Base-by-base conservation (phyloP, 2,329 filamentous ascomycete genomes). In the Cladobotryum mycophilum region DNA sequence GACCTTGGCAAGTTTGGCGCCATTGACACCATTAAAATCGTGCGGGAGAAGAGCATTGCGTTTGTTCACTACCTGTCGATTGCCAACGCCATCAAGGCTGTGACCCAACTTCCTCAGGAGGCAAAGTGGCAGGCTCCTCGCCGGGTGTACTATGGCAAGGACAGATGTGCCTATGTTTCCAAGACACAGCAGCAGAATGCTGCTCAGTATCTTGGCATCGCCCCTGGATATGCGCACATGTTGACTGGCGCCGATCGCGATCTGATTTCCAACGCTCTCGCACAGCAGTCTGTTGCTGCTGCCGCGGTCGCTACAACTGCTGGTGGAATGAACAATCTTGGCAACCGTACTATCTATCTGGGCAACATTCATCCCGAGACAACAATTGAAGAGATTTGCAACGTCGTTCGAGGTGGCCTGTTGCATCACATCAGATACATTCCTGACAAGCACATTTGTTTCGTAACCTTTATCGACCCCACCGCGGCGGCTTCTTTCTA, bases 131-230 rank as follows among this genome's bases (percentile, higher is more conserved):
- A 96, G 69, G 82, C 90, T 8, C 93, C 93, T 47, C 88, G 90
- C 58, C 88, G 93, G 48, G 93, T 99, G 11, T 97, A 96, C 79
- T 99, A 99, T 63, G 93, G 93, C 70, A 99, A 99, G 76, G 93
- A 99, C 68, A 84, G 93, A 55, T 99, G 93, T 64, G 93, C 93
- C 15, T 99, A 99, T 63, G 92, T 99, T 47, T 99, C 93, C 53
- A 99, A 99, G 80, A 99, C 93, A 0, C 93, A 99, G 72, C 93
- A 99, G 74, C 93, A 99, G 72, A 99, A 99, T 63, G 93, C 93
- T 7, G 93, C 93, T 34, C 93, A 99, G 71, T 99, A 97, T 67
- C 80, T 99, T 20, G 93, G 93, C 49, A 99, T 99, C 62, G 90
- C 93, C 17, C 93, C 93, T 36, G 92, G 92, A 25, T 96, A 97